These are phyloP conservation scores for Iodosphaeria phyllophila DNA, from an alignment of 2,329 filamentous ascomycete species.

Conservation along the genomic window DNA sequence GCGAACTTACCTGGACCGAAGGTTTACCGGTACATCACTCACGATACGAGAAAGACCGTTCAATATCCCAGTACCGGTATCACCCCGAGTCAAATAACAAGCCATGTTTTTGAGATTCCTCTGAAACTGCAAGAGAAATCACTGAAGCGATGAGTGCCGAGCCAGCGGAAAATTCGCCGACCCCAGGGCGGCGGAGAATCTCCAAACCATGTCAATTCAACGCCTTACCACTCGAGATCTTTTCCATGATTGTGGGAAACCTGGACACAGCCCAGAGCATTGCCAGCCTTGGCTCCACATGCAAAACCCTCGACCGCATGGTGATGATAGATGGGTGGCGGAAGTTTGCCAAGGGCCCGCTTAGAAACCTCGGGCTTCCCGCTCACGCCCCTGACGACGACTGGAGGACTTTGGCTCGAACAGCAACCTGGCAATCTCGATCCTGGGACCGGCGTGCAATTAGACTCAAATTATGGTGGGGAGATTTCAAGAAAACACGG, in stretches of 20 bases:
- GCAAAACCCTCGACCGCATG: slow-evolving; percentile 18
- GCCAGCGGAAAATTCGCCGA: slow-evolving; percentile 4
- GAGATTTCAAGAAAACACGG: no score
- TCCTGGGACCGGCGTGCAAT: slow-evolving; percentile 31
- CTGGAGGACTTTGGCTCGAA: slow-evolving; percentile 23
- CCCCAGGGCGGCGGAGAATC: slow-evolving; percentile 4
- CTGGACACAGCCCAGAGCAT: slow-evolving; percentile 29
- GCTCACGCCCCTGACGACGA: slow-evolving; percentile 4
- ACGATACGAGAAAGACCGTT: no score
- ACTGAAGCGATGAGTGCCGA: slow-evolving; percentile 1
- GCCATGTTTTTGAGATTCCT: no score
- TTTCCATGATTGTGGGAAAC: slow-evolving; percentile 27
- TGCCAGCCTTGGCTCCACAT: slow-evolving; percentile 20
- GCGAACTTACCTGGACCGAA: no score
- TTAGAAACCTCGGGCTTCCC: slow-evolving; percentile 20
- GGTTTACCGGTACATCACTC: no score
- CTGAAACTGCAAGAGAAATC: no score
- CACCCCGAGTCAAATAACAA: no score
- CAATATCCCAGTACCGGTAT: no score
- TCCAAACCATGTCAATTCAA: slow-evolving; percentile 19
- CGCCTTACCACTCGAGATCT: slow-evolving; percentile 28
- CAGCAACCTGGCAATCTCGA: slow-evolving; percentile 28
- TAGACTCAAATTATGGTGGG: no score
- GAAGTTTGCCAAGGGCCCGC: slow-evolving; percentile 25
- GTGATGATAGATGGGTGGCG: slow-evolving; percentile 27